Evolutionary conservation across 2,329 filamentous ascomycete genomes (phyloP), one percentile per base, ranked within the genome.

Genomic region (Ilyonectria sp.): DNA sequence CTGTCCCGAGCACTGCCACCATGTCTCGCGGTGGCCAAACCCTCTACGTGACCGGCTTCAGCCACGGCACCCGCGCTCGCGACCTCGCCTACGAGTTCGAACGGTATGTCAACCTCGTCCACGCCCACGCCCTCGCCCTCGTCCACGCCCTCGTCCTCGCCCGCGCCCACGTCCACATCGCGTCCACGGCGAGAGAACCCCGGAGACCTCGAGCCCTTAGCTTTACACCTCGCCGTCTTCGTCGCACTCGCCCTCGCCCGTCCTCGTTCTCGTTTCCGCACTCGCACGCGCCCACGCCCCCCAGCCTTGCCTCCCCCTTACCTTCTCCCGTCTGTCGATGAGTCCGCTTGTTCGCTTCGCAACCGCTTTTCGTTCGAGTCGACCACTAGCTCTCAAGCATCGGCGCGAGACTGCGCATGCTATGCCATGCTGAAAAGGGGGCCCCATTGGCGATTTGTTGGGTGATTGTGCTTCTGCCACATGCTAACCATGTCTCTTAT

Each of bases 31-130:
- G 93, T 82, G 92, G 94, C 77, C 97, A 93, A 69, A 98, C 95
- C 65, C 93, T 98, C 76, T 98, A 98, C 87, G 95, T 98, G 84
- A 97, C 95, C 80, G 96, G 96, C 89, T 99, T 99, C 85, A 97
- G 95, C 90, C 94, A 97, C 85, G 94, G 95, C 84, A 98, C 95
- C 83, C 94, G 96, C 88, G 94, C 96, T 83, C 94, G 96, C 91
- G 95, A 99, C 89, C 93, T 98, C 83, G 94, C 95, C 87, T 98
- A 97, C 93, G 95, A 98, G 89, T 98, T 98, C 93, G 95, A 98
- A 95, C 94, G 95, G 94, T 98, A 97, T 91, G 95, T 97, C 89
- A 87, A 83, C 86, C 84, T 85, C 80, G 81, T 73, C 75, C 76
- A 76, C 79, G 79, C 74, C 77, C 76, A 76, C 79, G 77, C 70